phyloP scores from a whole-genome alignment of 2,329 filamentous ascomycete genomes.

The Fusarium graminum region DNA sequence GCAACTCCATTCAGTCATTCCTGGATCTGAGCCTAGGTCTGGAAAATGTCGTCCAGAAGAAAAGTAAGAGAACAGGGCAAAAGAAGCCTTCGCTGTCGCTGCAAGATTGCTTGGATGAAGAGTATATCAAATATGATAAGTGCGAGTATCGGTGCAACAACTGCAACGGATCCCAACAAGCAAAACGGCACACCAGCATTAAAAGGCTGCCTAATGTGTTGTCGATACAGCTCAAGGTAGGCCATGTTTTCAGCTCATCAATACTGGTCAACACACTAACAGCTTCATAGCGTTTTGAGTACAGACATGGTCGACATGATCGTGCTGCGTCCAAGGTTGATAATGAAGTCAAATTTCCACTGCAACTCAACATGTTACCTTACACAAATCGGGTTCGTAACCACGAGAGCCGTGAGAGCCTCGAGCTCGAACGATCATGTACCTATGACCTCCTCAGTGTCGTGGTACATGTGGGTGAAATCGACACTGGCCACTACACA shows the following conservation, averaged over 20 bases:
- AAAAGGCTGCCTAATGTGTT: slow-evolving; percentile 89
- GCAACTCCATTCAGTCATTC: slow-evolving; percentile 87
- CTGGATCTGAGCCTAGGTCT: slow-evolving; percentile 90
- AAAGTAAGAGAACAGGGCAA: slow-evolving; percentile 66
- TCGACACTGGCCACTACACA: slow-evolving; percentile 92
- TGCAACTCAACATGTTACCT: slow-evolving; percentile 89
- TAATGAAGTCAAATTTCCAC: slow-evolving; percentile 85
- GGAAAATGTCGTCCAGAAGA: slow-evolving; percentile 79
- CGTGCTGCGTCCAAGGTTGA: slow-evolving; percentile 87
- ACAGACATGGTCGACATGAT: slow-evolving; percentile 73
- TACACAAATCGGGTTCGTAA: slow-evolving; percentile 79
- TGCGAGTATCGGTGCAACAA: slow-evolving; percentile 89
- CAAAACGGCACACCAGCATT: slow-evolving; percentile 85
- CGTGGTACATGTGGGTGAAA: slow-evolving; percentile 92
- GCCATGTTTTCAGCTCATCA: slow-evolving; percentile 26
- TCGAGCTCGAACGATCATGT: slow-evolving; percentile 73
- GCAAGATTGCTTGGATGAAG: slow-evolving; percentile 82
- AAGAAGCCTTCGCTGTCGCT: slow-evolving; percentile 63
- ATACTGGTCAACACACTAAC: slow-evolving; percentile 13
- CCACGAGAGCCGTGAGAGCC: slow-evolving; percentile 64
- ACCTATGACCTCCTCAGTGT: slow-evolving; percentile 91
- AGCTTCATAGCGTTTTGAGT: slow-evolving; percentile 73
- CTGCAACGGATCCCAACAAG: slow-evolving; percentile 82
- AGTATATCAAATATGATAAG: slow-evolving; percentile 88
- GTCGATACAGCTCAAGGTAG: slow-evolving; percentile 91